Percentiles rank a stretch among this genome's conserved stretches.
phyloP scores from a whole-genome alignment of 1,139 yeast genomes.

The Scheffersomyces quercinus region DNA sequence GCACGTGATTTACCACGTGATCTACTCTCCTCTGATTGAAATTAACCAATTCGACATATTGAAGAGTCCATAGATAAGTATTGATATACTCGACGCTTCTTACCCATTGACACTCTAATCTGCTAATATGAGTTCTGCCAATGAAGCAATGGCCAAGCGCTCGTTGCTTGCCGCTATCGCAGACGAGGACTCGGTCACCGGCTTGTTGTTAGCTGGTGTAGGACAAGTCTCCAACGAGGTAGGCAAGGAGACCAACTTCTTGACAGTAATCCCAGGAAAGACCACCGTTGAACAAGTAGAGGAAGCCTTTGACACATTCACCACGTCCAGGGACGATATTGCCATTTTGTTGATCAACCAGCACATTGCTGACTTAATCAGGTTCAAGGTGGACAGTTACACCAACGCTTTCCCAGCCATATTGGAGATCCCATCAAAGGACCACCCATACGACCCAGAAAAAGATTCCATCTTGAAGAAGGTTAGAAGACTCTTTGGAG shows the following conservation, averaged over 20 bases:
- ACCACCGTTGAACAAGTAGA: slow-evolving; percentile 78
- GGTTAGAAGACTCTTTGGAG: slow-evolving; percentile 93
- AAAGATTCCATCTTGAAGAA: slow-evolving; percentile 94
- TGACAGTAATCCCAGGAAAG: slow-evolving; percentile 76
- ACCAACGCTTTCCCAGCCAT: slow-evolving; percentile 95
- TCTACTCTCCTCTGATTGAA: too few relatives aligned
- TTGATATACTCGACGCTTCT: too few relatives aligned
- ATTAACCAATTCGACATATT: too few relatives aligned
- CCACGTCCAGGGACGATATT: slow-evolving; percentile 78
- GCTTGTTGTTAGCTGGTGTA: slow-evolving; percentile 91
- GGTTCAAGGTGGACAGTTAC: slow-evolving; percentile 78
- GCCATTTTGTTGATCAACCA: slow-evolving; percentile 93
- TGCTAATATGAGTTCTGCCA: slow-evolving; percentile 25
- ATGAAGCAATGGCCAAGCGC: slow-evolving; percentile 60
- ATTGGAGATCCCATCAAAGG: slow-evolving; percentile 95
- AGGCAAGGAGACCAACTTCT: slow-evolving; percentile 76
- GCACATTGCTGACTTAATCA: slow-evolving; percentile 88
- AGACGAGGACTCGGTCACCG: slow-evolving; percentile 96
- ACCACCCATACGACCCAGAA: slow-evolving; percentile 97
- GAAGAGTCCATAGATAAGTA: too few relatives aligned
- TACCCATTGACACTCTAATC: background rate
- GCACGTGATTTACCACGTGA: too few relatives aligned
- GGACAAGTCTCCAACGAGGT: slow-evolving; percentile 76
- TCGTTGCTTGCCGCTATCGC: slow-evolving; percentile 89
- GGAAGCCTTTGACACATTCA: slow-evolving; percentile 72